phyloP scores from a whole-genome alignment of 768 basidiomycete species.

The Lactifluus rugatus region DNA sequence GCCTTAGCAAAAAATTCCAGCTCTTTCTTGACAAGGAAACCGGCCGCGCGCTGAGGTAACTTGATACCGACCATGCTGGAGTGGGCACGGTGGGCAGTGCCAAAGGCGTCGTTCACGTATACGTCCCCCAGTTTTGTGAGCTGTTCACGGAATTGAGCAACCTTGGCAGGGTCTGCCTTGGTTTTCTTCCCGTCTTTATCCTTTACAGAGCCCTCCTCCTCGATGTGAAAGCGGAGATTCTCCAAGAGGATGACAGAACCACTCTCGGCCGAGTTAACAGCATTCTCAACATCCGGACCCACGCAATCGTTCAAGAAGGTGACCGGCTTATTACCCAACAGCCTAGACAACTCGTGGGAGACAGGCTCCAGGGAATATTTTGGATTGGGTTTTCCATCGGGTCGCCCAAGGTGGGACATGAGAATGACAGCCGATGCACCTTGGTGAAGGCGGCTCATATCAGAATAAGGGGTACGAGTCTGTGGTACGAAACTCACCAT shows the following conservation, averaged over 20 bases:
- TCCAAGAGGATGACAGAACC: constrained; percentile 86
- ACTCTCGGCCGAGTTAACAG: constrained; percentile 52
- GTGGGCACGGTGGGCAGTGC: constrained; percentile 96
- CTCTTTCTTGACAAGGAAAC: constrained; percentile 97
- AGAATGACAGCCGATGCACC: constrained; percentile 78
- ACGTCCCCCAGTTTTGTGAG: constrained; percentile 91
- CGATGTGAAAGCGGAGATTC: constrained; percentile 97
- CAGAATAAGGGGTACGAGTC: constrained; percentile 5
- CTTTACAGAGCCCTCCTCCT: constrained; percentile 92
- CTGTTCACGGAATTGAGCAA: constrained; percentile 74
- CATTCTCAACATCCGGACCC: constrained; percentile 73
- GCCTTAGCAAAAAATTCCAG: constrained; percentile 98
- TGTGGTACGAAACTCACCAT: constrained; percentile 40
- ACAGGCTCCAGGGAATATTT: constrained; percentile 92
- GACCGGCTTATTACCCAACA: constrained; percentile 54
- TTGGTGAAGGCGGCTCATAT: constrained; percentile 25
- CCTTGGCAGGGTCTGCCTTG: constrained; percentile 79
- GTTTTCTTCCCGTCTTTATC: constrained; percentile 91
- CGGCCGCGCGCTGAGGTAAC: constrained; percentile 84
- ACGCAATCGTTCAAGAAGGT: constrained; percentile 80
- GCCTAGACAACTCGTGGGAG: constrained; percentile 66
- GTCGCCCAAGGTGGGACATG: constrained; percentile 98
- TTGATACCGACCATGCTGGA: constrained; percentile 98
- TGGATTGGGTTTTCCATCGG: constrained; percentile 79
- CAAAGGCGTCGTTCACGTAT: constrained; percentile 98